Percentiles rank a stretch among this genome's conserved stretches.
These are phyloP conservation scores for Ilex paraguariensis DNA, from an alignment of 305 asterid species.

Conservation along the genomic window DNA sequence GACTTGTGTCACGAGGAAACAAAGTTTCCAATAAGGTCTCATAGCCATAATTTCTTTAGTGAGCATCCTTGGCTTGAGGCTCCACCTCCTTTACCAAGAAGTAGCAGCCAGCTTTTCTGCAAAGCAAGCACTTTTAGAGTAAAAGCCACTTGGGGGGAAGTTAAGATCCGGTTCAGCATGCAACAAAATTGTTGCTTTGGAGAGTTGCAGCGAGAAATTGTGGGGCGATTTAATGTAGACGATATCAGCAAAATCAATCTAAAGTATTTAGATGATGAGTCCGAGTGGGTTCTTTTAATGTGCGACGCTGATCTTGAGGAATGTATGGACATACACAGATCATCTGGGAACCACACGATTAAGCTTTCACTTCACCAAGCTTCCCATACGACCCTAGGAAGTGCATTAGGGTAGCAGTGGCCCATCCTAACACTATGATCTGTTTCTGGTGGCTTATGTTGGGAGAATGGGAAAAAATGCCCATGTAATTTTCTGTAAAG, in stretches of 20 bases:
- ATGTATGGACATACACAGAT: conserved; percentile 59
- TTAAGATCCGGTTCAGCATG: conserved; percentile 62
- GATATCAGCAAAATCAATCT: conserved; percentile 36
- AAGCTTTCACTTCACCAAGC: conserved; percentile 46
- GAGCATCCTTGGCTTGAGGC: conserved; percentile 30
- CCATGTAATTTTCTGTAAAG: background rate
- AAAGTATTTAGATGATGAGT: conserved; percentile 73
- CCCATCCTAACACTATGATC: conserved; percentile 20
- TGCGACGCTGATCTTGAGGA: conserved; percentile 89
- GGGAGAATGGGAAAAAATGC: background rate
- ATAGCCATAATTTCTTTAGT: conserved; percentile 39
- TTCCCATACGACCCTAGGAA: conserved; percentile 29
- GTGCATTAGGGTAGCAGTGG: conserved; percentile 39
- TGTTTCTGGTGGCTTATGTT: background rate
- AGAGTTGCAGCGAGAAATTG: conserved; percentile 45
- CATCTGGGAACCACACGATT: conserved; percentile 41
- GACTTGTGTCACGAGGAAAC: conserved; percentile 39
- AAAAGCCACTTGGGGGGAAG: conserved; percentile 67
- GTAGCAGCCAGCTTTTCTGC: conserved; percentile 26
- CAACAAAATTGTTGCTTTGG: conserved; percentile 50
- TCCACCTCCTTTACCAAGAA: conserved; percentile 33
- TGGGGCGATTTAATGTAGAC: conserved; percentile 57
- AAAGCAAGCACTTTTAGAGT: conserved; percentile 33
- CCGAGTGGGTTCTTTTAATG: conserved; percentile 78
- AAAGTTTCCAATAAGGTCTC: conserved; percentile 42